These are phyloP conservation scores for Gardenia jasminoides DNA, from an alignment of 257 asterid genomes.

Conservation along the genomic window DNA sequence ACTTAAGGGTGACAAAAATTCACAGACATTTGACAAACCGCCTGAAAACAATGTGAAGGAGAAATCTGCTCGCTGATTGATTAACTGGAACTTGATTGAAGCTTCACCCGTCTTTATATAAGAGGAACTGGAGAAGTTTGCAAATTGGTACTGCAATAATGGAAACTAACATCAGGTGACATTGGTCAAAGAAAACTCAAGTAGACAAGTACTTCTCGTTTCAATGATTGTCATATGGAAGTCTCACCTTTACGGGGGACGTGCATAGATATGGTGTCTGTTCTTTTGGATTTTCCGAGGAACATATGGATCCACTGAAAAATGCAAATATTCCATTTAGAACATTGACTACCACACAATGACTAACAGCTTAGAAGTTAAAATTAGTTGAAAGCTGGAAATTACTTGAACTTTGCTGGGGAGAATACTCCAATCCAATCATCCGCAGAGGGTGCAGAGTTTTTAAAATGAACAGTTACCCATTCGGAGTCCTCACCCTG, in stretches of 20 bases:
- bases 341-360: neutral
- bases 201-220: neutral
- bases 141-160: slow-evolving; percentile 66
- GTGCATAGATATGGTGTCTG: slow-evolving; percentile 72
- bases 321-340: slow-evolving; percentile 16
- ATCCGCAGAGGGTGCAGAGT: slow-evolving; percentile 57
- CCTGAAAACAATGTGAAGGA: slow-evolving; percentile 73
- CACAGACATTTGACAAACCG: slow-evolving; percentile 53
- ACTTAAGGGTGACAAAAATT: neutral
- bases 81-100: slow-evolving; percentile 41
- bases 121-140: slow-evolving; percentile 52
- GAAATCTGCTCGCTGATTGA: slow-evolving; percentile 67
- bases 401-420: slow-evolving; percentile 88
- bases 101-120: slow-evolving; percentile 49
- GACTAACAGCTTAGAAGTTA: neutral
- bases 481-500: slow-evolving; percentile 71
- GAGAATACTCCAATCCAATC: slow-evolving; percentile 96
- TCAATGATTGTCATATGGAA: neutral
- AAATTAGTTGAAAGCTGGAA: slow-evolving; percentile 7
- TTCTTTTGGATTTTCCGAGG: slow-evolving; percentile 41
- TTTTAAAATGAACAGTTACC: slow-evolving; percentile 52
- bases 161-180: slow-evolving; percentile 1
- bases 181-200: slow-evolving; percentile 15
- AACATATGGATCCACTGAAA: slow-evolving; percentile 69
- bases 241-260: slow-evolving; percentile 77